Evolutionary conservation across 2,329 filamentous ascomycete genomes (phyloP), one percentile per base, ranked within the genome.

Genomic region (Hypoxylon sp.): DNA sequence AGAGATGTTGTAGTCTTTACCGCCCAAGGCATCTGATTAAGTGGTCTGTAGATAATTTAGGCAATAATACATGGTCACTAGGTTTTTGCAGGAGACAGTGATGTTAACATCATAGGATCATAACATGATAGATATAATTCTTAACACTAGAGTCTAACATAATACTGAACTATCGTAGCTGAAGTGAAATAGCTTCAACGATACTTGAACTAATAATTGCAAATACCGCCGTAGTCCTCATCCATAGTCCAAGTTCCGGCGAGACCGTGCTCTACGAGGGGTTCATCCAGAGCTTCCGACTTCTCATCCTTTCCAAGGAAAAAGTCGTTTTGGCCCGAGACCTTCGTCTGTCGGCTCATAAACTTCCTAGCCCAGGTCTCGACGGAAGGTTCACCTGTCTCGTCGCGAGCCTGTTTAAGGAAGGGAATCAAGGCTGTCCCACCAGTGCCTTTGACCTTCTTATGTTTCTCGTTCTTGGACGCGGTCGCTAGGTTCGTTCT

Each of bases 341-440:
- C 77, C 72, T 81, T 81, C 21, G 83, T 79, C 75, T 85, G 82
- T 39, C 85, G 81, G 73, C 82, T 86, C 85, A 89, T 88, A 73
- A 89, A 88, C 17, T 82, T 80, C 70, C 79, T 83, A 0, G 87
- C 85, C 89, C 89, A 91, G 56, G 84, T 82, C 73, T 88, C 86
- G 39, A 98, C 91, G 0, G 94, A 93, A 1, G 94, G 93, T 79
- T 98, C 95, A 15, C 93, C 93, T 0, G 96, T 99, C 84, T 99
- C 96, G 75, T 99, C 94, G 29, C 96, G 87, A 3, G 96, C 96
- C 81, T 99, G 96, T 81, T 98, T 98, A 68, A 99, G 84, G 81
- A 99, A 99, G 0, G 95, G 93, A 62, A 99, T 98, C 62, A 99
- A 83, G 0, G 94, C 93, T 0, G 96, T 98, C 15, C 96, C 96